Evolutionary conservation across 2,329 filamentous ascomycete species (phyloP).

Genomic region (Trichophyton simii): DNA sequence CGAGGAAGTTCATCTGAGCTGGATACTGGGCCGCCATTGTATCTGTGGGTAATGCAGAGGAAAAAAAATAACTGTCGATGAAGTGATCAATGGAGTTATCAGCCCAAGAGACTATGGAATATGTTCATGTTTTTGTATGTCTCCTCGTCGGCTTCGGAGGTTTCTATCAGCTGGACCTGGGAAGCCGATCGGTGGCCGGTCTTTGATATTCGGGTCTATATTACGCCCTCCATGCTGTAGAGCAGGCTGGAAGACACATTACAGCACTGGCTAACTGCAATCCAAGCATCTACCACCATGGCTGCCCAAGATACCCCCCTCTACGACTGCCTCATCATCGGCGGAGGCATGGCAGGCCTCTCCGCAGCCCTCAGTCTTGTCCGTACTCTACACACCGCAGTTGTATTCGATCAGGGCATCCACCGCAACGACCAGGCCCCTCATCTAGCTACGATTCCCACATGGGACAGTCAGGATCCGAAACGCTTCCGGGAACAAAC

Average conservation of each 20-base stretch:
- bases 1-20: background rate
- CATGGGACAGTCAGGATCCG: conserved; percentile 28
- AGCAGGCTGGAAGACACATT: background rate
- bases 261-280: background rate
- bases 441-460: conserved; percentile 38
- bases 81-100: background rate
- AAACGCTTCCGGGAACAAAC: conserved; percentile 22
- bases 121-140: background rate
- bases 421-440: conserved; percentile 34
- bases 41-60: background rate
- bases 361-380: conserved; percentile 25
- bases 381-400: conserved; percentile 28
- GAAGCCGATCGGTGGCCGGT: background rate
- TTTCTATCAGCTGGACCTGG: background rate
- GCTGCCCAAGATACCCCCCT: background rate
- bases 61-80: background rate
- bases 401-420: conserved; percentile 34
- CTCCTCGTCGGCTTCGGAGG: background rate
- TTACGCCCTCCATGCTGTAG: background rate
- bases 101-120: background rate
- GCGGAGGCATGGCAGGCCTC: conserved; percentile 24
- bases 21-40: background rate
- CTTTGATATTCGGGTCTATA: background rate
- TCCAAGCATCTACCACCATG: background rate
- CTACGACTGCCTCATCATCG: conserved; percentile 18